phyloP scores from a whole-genome alignment of 306 rosid genomes.

The Acmispon strigosus region DNA sequence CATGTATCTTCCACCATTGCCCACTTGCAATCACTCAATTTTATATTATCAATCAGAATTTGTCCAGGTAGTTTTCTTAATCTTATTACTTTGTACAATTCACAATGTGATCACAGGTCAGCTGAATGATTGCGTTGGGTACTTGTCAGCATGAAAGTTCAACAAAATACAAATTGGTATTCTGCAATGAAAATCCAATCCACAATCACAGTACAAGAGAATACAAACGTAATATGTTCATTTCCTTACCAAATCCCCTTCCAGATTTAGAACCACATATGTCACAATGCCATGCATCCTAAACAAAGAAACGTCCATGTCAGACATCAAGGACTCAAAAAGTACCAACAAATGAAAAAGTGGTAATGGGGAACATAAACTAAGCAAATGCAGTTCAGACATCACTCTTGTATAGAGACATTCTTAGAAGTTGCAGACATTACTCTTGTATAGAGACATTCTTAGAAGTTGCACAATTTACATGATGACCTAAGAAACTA shows the following conservation, averaged over 20 bases:
- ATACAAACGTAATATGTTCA: neutral
- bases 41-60: neutral
- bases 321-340: conserved; percentile 2
- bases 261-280: conserved; percentile 94
- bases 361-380: neutral
- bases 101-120: neutral
- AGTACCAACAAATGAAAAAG: neutral
- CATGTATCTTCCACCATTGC: neutral
- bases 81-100: neutral
- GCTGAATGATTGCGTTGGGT: neutral
- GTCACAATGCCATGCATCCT: conserved; percentile 98
- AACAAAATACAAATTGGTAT: neutral
- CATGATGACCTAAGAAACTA: neutral
- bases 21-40: neutral
- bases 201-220: neutral
- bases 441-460: neutral
- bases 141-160: neutral
- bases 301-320: conserved; percentile 15
- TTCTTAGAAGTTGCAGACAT: neutral
- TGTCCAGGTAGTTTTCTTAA: neutral
- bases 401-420: neutral
- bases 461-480: neutral
- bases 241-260: conserved; percentile 86
- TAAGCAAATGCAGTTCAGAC: neutral
- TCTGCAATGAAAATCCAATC: neutral